Percentiles rank a stretch among this genome's conserved stretches.
Conservation (phyloP, 2,329 filamentous ascomycete species). For the Ciborinia camelliae region DNA sequence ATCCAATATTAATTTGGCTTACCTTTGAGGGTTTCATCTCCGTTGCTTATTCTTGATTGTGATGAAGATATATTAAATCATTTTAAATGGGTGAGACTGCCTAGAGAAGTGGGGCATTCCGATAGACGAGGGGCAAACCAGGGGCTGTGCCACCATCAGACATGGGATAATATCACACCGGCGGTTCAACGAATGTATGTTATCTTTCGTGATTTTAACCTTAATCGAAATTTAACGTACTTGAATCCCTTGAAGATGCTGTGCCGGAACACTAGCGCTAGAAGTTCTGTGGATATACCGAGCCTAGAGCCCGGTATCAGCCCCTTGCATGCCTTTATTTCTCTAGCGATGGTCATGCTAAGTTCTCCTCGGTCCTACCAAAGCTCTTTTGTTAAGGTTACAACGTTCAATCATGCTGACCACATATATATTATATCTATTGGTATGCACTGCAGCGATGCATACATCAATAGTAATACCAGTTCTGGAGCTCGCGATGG, state of each 20-base stretch:
- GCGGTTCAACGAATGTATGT: background rate
- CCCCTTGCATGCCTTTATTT: background rate
- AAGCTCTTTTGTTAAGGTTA: background rate
- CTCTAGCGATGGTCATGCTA: background rate
- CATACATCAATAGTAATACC: background rate
- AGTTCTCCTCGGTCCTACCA: background rate
- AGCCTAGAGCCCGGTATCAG: background rate
- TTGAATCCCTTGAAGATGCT: background rate
- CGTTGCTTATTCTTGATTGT: background rate
- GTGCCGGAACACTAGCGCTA: background rate
- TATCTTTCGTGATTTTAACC: no score
- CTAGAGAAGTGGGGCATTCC: background rate
- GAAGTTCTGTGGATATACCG: background rate
- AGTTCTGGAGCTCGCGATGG: background rate
- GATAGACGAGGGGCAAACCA: background rate
- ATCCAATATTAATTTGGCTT: background rate
- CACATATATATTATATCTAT: background rate
- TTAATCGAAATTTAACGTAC: no score
- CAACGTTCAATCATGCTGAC: background rate
- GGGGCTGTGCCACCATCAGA: background rate
- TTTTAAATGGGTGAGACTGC: no score
- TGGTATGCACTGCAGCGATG: background rate
- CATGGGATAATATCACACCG: background rate
- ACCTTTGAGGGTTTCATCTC: background rate
- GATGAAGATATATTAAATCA: conserved; percentile 4